Percentiles rank a stretch among this genome's conserved stretches.
Evolutionary conservation across 176 grass and related monocot genomes (phyloP).

Genomic region (Stipa capillata): DNA sequence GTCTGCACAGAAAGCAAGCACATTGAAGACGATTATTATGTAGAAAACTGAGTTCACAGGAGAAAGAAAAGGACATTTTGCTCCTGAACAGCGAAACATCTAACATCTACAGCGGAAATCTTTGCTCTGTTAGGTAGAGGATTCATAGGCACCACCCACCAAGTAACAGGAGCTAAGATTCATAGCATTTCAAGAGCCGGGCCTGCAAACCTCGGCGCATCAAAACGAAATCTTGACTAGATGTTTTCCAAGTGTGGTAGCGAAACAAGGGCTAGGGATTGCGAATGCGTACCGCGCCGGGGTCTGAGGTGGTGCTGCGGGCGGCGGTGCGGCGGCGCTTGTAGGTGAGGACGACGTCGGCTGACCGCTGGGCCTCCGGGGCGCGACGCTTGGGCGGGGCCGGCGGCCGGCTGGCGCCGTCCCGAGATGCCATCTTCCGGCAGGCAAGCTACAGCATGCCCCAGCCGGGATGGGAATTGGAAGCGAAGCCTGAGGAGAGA

Average conservation of each 20-base stretch:
- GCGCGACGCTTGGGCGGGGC: conserved; percentile 18
- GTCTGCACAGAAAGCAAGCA: neutral
- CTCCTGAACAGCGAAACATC: neutral
- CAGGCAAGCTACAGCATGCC: neutral
- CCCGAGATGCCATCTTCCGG: conserved; percentile 15
- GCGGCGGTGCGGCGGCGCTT: conserved; percentile 32
- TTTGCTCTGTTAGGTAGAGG: neutral
- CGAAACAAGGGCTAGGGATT: neutral
- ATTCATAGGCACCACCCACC: neutral
- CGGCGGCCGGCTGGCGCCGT: neutral
- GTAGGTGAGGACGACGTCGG: conserved; percentile 37
- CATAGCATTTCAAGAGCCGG: neutral
- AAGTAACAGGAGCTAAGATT: neutral
- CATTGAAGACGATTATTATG: neutral
- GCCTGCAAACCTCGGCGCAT: conserved; percentile 4
- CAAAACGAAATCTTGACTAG: neutral
- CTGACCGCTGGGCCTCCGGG: neutral
- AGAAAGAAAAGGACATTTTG: neutral
- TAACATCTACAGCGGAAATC: neutral
- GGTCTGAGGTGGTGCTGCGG: neutral
- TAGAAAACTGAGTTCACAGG: neutral
- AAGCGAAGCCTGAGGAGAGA: neutral
- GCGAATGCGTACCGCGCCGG: neutral
- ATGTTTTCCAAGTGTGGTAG: neutral
- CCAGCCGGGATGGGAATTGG: neutral